phyloP scores from a whole-genome alignment of 768 basidiomycete genomes.

The Collybiopsis luxurians region DNA sequence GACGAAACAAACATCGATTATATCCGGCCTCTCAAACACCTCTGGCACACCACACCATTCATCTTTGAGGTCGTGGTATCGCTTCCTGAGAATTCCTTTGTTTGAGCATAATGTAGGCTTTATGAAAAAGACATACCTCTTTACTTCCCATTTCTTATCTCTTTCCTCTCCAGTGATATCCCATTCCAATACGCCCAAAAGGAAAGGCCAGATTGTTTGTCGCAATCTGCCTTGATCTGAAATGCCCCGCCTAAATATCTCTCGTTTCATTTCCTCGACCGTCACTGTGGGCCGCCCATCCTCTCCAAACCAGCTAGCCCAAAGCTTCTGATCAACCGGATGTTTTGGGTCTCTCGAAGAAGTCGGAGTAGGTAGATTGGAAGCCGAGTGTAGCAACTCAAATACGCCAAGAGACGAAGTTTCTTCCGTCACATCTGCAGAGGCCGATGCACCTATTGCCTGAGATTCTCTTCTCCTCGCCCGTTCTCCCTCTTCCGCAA shows the following conservation, averaged over 20 bases:
- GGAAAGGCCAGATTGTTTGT: slow-evolving; percentile 85
- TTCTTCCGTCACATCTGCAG: slow-evolving; percentile 53
- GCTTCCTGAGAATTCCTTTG: slow-evolving; percentile 39
- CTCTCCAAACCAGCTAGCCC: slow-evolving; percentile 76
- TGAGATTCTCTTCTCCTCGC: slow-evolving; percentile 80
- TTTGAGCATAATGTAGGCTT: neutral
- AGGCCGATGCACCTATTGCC: slow-evolving; percentile 51
- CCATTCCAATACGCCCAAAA: slow-evolving; percentile 87
- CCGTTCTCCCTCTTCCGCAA: slow-evolving; percentile 96
- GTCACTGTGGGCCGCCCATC: slow-evolving; percentile 67
- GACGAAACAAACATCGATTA: slow-evolving; percentile 64
- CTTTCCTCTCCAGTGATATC: slow-evolving; percentile 62
- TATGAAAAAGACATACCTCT: slow-evolving; percentile 43
- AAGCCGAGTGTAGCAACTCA: slow-evolving; percentile 76
- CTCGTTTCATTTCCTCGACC: slow-evolving; percentile 66
- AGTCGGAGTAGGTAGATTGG: slow-evolving; percentile 80
- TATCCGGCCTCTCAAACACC: slow-evolving; percentile 75
- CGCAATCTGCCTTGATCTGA: slow-evolving; percentile 51
- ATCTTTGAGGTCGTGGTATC: slow-evolving; percentile 68
- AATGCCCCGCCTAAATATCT: slow-evolving; percentile 79
- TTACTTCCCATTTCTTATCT: slow-evolving; percentile 55
- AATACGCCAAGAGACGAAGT: slow-evolving; percentile 81
- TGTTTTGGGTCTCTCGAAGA: slow-evolving; percentile 76
- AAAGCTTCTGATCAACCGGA: slow-evolving; percentile 72
- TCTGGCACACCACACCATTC: slow-evolving; percentile 85